phyloP scores from a whole-genome alignment of 306 rosid genomes.

The Trifolium dubium region DNA sequence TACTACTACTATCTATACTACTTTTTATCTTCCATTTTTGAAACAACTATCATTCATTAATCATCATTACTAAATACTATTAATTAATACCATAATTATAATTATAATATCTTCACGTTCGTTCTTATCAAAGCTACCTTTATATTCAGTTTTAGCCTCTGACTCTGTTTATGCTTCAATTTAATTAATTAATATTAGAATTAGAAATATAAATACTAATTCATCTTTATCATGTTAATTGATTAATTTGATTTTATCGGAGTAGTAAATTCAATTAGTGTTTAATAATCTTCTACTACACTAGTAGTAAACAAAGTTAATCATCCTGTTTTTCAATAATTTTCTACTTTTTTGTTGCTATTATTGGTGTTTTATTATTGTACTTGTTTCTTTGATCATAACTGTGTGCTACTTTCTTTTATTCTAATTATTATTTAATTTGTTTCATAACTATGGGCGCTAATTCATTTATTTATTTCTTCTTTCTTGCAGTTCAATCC shows the following conservation, averaged over 20 bases:
- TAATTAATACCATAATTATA: too few species aligned
- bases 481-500: conserved; percentile 43
- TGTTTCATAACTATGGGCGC: not conserved
- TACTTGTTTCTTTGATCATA: conserved; percentile 9
- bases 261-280: not conserved
- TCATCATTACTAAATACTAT: too few species aligned
- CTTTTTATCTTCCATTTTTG: not conserved
- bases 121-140: too few species aligned
- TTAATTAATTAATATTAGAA: not conserved
- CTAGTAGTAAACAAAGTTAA: not conserved
- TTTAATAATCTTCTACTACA: not conserved
- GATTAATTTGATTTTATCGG: not conserved
- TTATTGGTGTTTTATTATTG: not conserved
- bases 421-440: not conserved
- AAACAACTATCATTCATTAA: not conserved
- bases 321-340: not conserved
- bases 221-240: conserved; percentile 9
- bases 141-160: not conserved
- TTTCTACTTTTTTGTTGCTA: not conserved
- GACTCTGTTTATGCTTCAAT: not conserved
- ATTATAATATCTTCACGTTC: not conserved
- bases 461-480: not conserved
- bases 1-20: not conserved
- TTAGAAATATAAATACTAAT: not conserved
- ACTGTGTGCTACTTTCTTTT: conserved; percentile 28